Evolutionary conservation across 805 yeast species (phyloP), one percentile per base, ranked within the genome.

Genomic region (Ogataea pilisensis): DNA sequence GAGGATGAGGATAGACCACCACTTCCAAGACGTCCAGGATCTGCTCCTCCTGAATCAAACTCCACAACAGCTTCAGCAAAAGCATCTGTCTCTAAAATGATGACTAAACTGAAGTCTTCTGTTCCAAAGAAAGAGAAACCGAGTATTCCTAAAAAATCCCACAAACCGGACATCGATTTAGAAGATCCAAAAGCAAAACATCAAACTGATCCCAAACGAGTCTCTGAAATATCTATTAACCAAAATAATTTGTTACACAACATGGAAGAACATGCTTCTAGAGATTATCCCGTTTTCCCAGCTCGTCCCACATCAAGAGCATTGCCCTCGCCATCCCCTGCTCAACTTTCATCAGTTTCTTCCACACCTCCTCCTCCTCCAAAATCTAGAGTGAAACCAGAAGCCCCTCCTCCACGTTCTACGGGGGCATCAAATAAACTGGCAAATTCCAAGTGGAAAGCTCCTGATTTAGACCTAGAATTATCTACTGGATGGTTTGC

Each of bases 401-500:
- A 36, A 5, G 45, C 50, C 19, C 53, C 59, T 11, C 55, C 68
- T 2, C 43, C 58, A 8, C 61, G 36, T 11, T 36, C 41, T 3
- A 38, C 34, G 3, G 22, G 40, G 4, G 16, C 45, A 1, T n/a
- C n/a, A n/a, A n/a, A n/a, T n/a, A 52, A 37, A 20, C 34, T 18
- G 11, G 34, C 24, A 0, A 65, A 63, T 2, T 27, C 42, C 9
- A 38, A 37, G 8, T 57, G 65, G 65, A 48, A 42, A 27, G 51
- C 53, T 7, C 74, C 76, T 0, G 52, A 55, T 0, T 33, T 73
- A 2, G 69, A 76, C 46, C 48, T 75, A 26, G 72, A 75, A 34
- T 55, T 76, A 3, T 38, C 53, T 0, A 51, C 69, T 0, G 71
- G 72, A 1, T 77, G 82, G 82, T 76, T 65, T 55, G 63, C 70